Evolutionary conservation across 1,139 yeast species (phyloP).

Genomic region (Geotrichum fermentans): DNA sequence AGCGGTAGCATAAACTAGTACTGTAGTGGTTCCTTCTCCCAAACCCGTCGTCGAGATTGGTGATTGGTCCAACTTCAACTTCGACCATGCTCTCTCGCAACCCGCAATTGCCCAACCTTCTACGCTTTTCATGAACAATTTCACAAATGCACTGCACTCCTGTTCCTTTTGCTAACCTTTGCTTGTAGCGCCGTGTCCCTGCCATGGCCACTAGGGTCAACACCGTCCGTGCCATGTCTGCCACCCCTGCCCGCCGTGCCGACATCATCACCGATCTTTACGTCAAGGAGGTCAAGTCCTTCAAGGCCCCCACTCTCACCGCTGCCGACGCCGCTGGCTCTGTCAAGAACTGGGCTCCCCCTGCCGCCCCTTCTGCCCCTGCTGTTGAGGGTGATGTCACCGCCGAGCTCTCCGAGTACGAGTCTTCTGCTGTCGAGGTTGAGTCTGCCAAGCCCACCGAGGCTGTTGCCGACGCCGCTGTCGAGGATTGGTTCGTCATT

Average conservation of each 20-base stretch:
- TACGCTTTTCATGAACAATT: neutral
- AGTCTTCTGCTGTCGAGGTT: constrained; percentile 70
- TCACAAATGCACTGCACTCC: no score
- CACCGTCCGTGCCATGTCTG: constrained; percentile 18
- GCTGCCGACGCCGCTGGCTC: constrained; percentile 72
- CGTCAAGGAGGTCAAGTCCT: constrained; percentile 77
- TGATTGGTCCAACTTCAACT: neutral
- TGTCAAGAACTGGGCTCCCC: constrained; percentile 77
- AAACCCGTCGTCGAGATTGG: neutral
- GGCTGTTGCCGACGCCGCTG: constrained; percentile 40
- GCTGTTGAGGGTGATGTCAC: constrained; percentile 65
- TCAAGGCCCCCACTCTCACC: constrained; percentile 75
- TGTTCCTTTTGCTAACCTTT: no score
- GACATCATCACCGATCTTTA: constrained; percentile 82
- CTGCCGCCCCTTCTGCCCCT: constrained; percentile 70
- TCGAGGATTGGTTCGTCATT: constrained; percentile 58
- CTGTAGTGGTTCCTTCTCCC: neutral
- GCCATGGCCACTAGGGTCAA: constrained; percentile 13
- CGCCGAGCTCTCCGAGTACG: constrained; percentile 72
- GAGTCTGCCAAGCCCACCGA: constrained; percentile 43
- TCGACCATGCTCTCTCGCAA: neutral
- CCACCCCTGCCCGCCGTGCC: constrained; percentile 20
- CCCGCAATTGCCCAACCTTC: neutral
- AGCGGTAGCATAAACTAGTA: no score
- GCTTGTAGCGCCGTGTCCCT: constrained; percentile 18